Evolutionary conservation across 768 basidiomycete species (phyloP).

Genomic region (Porpolomopsis calyptriformis): DNA sequence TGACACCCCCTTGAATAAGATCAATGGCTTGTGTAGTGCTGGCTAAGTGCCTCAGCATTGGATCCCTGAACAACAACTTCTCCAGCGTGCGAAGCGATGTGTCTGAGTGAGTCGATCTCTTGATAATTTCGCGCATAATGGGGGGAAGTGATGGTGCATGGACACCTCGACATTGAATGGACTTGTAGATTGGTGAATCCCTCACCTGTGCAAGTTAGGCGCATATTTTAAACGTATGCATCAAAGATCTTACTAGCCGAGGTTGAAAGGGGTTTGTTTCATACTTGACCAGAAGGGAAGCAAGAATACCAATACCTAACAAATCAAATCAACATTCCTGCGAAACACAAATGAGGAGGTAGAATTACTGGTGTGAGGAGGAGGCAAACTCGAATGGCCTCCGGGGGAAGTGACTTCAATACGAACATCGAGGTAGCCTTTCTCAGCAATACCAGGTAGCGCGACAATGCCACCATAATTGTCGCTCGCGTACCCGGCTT

Average conservation of each 20-base stretch:
- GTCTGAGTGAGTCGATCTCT: conserved; percentile 37
- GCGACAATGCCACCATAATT: conserved; percentile 47
- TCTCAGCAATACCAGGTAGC: conserved; percentile 57
- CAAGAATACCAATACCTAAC: conserved; percentile 74
- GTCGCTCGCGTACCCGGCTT: conserved; percentile 38
- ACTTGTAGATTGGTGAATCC: conserved; percentile 46
- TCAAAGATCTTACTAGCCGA: conserved; percentile 30
- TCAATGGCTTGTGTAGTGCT: conserved; percentile 75
- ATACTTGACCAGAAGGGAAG: conserved; percentile 54
- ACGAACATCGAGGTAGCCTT: conserved; percentile 54
- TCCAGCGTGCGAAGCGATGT: conserved; percentile 43
- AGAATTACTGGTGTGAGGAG: conserved; percentile 55
- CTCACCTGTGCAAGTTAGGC: conserved; percentile 33
- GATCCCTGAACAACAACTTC: conserved; percentile 31
- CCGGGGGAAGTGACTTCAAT: conserved; percentile 63
- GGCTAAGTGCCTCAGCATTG: conserved; percentile 33
- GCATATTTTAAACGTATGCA: neutral
- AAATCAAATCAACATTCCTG: neutral
- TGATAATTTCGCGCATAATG: conserved; percentile 36
- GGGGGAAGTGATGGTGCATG: conserved; percentile 47
- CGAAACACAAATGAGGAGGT: neutral
- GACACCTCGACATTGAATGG: conserved; percentile 55
- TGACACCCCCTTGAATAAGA: conserved; percentile 55
- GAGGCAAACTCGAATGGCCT: conserved; percentile 82
- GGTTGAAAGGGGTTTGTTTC: conserved; percentile 54